Percentiles rank a stretch among this genome's conserved stretches.
Conservation (phyloP, 768 basidiomycete genomes). For the Tricholoma matsutake region DNA sequence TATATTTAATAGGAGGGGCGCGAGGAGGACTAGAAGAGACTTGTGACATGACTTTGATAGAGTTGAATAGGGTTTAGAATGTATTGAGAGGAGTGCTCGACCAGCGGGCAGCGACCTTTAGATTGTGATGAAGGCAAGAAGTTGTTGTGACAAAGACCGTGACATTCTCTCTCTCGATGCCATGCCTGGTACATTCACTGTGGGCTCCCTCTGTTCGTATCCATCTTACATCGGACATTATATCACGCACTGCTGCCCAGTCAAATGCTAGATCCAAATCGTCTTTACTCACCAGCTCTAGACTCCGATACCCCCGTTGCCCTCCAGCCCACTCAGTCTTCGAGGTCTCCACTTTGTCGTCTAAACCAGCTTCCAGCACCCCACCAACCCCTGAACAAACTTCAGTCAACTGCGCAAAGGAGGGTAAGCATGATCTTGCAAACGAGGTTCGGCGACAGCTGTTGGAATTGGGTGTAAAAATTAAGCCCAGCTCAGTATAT, state of each 20-base stretch:
- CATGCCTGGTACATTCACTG: conserved; percentile 33
- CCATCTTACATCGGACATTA: conserved; percentile 14
- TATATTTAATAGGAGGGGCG: conserved; percentile 70
- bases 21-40: conserved; percentile 57
- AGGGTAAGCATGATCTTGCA: conserved; percentile 29
- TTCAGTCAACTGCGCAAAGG: conserved; percentile 26
- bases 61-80: conserved; percentile 31
- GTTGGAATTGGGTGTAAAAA: conserved; percentile 30
- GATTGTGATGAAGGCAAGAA: conserved; percentile 2
- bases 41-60: conserved; percentile 33
- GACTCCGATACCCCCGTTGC: conserved; percentile 1
- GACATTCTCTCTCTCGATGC: neutral
- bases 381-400: neutral
- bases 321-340: conserved; percentile 3
- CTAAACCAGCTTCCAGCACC: neutral
- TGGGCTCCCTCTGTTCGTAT: conserved; percentile 18
- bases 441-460: conserved; percentile 37
- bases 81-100: conserved; percentile 36
- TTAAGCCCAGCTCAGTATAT: conserved; percentile 35
- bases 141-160: conserved; percentile 8
- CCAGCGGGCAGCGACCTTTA: conserved; percentile 38
- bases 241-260: conserved; percentile 11
- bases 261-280: conserved; percentile 10
- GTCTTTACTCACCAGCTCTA: conserved; percentile 3
- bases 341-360: neutral